Conservation (phyloP, 169 alveolate genomes). For the Besnoitia besnoiti region DNA sequence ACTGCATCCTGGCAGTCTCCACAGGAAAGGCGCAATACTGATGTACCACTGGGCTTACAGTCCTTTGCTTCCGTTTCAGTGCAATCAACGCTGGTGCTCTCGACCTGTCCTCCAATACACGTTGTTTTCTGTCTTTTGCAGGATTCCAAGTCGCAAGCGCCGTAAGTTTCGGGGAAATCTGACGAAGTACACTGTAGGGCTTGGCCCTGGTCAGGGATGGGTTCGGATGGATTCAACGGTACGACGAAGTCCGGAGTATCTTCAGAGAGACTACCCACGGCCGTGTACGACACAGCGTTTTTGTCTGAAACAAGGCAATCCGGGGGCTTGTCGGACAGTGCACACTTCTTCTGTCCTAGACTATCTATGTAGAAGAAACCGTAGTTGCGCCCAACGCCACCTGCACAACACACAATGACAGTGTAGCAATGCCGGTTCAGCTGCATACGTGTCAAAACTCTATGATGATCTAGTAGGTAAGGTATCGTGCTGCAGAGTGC, state of each 20-base stretch:
- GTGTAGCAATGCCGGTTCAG: no score
- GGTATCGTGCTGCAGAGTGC: no score
- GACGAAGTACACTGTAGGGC: neutral
- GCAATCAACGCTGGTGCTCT: constrained; percentile 19
- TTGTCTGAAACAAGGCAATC: constrained; percentile 11
- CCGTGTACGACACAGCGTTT: constrained; percentile 28
- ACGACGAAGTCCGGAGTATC: neutral
- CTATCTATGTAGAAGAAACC: neutral
- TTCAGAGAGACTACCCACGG: neutral
- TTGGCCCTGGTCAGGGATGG: neutral
- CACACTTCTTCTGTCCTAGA: neutral
- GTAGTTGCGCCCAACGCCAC: constrained; percentile 34
- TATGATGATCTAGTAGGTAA: no score
- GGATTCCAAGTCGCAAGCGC: neutral
- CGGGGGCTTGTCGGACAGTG: neutral
- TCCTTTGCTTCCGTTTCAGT: neutral
- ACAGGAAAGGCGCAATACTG: neutral
- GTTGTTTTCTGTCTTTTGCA: constrained; percentile 12
- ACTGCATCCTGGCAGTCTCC: neutral
- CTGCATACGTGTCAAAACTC: no score
- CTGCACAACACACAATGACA: neutral
- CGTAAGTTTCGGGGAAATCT: neutral
- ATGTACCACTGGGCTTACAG: neutral
- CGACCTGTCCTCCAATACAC: neutral
- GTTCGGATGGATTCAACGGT: neutral